Percentiles rank a stretch among this genome's conserved stretches.
phyloP scores from a whole-genome alignment of 352 stramenopile genomes.

The Phytopythium litorale region DNA sequence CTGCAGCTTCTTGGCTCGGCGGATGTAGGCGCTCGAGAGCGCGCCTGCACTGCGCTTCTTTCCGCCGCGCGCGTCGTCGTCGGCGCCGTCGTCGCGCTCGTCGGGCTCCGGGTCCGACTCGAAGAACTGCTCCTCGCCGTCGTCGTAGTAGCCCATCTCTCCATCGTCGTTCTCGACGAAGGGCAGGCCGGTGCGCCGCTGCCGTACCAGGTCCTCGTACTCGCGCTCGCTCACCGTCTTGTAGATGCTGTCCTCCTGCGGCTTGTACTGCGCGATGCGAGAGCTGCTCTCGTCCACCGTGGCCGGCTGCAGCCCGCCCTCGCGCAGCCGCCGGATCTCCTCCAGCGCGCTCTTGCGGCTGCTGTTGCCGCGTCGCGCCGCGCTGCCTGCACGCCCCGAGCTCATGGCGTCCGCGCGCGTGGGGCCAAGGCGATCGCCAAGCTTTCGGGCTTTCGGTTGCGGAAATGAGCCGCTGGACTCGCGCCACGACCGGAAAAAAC shows the following conservation, averaged over 20 bases:
- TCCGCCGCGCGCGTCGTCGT: slow-evolving; percentile 38
- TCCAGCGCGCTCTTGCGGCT: slow-evolving; percentile 56
- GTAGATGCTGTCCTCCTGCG: slow-evolving; percentile 76
- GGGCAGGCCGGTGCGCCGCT: slow-evolving; percentile 67
- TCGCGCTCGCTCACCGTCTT: slow-evolving; percentile 83
- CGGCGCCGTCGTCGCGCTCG: slow-evolving; percentile 15
- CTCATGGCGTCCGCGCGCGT: slow-evolving; percentile 34
- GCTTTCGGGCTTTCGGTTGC: background rate
- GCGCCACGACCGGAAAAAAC: slow-evolving; percentile 5
- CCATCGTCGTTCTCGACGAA: slow-evolving; percentile 87
- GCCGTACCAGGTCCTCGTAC: slow-evolving; percentile 80
- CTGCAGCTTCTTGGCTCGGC: slow-evolving; percentile 81
- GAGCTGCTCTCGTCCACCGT: slow-evolving; percentile 18
- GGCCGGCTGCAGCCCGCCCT: slow-evolving; percentile 14
- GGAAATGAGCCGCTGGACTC: background rate
- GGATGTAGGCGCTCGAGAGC: slow-evolving; percentile 70
- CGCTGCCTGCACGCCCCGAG: slow-evolving; percentile 36
- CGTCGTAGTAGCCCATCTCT: slow-evolving; percentile 86
- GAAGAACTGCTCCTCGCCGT: slow-evolving; percentile 88
- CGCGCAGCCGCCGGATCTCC: slow-evolving; percentile 74
- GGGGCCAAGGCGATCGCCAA: background rate
- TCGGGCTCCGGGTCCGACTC: slow-evolving; percentile 64
- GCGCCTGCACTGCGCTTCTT: slow-evolving; percentile 79
- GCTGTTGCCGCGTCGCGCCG: slow-evolving; percentile 29
- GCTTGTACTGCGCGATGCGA: slow-evolving; percentile 70